These are phyloP conservation scores for Mycosarcoma maydis DNA, from an alignment of 1,284 basidiomycete species.

Conservation along the genomic window DNA sequence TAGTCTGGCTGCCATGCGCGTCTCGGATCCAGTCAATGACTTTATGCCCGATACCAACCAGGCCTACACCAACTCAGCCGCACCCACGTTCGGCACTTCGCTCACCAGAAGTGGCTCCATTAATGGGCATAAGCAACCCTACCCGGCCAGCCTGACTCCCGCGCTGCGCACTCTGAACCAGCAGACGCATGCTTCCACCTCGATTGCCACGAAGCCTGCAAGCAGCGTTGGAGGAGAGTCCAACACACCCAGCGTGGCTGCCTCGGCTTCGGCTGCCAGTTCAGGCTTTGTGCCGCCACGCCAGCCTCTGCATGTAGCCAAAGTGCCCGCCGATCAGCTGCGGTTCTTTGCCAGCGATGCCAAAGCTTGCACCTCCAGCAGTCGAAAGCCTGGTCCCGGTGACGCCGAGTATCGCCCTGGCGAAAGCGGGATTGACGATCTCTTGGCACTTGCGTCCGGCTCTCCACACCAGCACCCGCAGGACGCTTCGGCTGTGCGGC, in stretches of 20 bases:
- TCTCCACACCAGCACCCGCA: conserved; percentile 11
- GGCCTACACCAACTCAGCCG: conserved; percentile 22
- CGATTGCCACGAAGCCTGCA: conserved; percentile 1
- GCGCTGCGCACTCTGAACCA: conserved; percentile 24
- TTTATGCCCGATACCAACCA: conserved; percentile 54
- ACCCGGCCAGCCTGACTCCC: conserved; percentile 29
- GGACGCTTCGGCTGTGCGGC: not conserved
- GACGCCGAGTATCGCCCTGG: conserved; percentile 37
- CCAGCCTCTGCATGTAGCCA: conserved; percentile 36
- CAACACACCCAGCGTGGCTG: conserved; percentile 26
- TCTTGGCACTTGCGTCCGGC: conserved; percentile 26
- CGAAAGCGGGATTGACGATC: conserved; percentile 61
- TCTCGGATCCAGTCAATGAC: conserved; percentile 26
- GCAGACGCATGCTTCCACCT: conserved; percentile 5
- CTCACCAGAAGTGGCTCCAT: conserved; percentile 21
- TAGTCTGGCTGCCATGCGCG: conserved; percentile 15
- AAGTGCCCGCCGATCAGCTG: conserved; percentile 40
- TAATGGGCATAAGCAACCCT: conserved; percentile 7
- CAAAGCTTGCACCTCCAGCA: conserved; percentile 2
- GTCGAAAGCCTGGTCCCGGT: conserved; percentile 21
- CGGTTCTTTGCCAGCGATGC: conserved; percentile 44
- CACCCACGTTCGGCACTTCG: conserved; percentile 14
- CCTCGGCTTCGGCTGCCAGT: conserved; percentile 35
- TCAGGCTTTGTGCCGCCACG: conserved; percentile 38
- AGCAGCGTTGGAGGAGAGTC: conserved; percentile 32